Evolutionary conservation across 2,329 filamentous ascomycete genomes (phyloP).

Genomic region (Colletotrichum gloeosporioides): DNA sequence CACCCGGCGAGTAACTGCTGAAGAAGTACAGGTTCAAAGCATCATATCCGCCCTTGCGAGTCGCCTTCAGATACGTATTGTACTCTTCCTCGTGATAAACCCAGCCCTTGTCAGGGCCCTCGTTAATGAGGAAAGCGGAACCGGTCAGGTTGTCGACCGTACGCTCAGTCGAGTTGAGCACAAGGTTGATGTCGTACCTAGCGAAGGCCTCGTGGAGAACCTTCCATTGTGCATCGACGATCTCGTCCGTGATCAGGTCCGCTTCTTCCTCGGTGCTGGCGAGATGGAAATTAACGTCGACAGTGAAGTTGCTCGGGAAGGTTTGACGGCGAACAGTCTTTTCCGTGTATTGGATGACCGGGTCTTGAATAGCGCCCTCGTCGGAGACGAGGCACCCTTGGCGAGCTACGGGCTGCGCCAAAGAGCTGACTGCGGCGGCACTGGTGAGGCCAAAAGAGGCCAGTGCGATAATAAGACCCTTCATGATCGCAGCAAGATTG

Average conservation of each 20-base stretch:
- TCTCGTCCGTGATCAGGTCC: slow-evolving; percentile 19
- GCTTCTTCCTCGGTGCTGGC: slow-evolving; percentile 28
- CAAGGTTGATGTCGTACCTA: slow-evolving; percentile 26
- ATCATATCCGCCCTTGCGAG: slow-evolving; percentile 42
- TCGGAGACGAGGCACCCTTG: slow-evolving; percentile 18
- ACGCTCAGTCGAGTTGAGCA: slow-evolving; percentile 27
- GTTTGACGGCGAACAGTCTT: neutral
- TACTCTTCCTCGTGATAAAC: slow-evolving; percentile 11
- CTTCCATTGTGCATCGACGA: slow-evolving; percentile 25
- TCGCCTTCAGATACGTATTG: slow-evolving; percentile 1
- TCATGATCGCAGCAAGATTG: neutral
- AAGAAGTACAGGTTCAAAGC: slow-evolving; percentile 55
- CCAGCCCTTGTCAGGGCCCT: slow-evolving; percentile 25
- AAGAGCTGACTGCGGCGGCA: neutral
- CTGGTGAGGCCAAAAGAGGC: slow-evolving; percentile 1
- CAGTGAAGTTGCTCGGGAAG: slow-evolving; percentile 25
- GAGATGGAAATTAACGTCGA: slow-evolving; percentile 31
- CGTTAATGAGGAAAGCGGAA: slow-evolving; percentile 26
- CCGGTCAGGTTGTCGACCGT: slow-evolving; percentile 27
- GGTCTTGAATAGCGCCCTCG: neutral
- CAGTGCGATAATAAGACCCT: neutral
- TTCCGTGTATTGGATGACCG: neutral
- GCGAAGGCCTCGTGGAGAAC: slow-evolving; percentile 25
- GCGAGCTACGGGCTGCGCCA: neutral
- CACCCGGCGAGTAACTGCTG: slow-evolving; percentile 36